Conservation (phyloP, 2,329 filamentous ascomycete genomes). For the Ceratocystis harringtonii region DNA sequence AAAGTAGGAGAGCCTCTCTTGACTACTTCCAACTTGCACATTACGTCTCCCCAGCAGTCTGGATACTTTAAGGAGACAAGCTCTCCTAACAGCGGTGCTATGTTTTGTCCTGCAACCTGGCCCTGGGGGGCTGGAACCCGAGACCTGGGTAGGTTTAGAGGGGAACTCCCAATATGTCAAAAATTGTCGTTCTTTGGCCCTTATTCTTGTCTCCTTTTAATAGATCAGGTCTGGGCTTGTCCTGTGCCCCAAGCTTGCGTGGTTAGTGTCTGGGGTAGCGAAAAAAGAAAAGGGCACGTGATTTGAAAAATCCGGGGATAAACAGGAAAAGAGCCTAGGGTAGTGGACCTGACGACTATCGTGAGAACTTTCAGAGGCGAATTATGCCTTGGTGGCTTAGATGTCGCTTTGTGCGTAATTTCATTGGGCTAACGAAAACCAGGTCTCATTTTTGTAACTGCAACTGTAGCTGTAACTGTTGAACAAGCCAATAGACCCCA, state of each 20-base stretch:
- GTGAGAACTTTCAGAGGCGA: neutral
- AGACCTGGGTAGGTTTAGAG: neutral
- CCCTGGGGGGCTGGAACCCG: neutral
- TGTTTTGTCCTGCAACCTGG: neutral
- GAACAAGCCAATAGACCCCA: neutral
- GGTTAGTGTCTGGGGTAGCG: neutral
- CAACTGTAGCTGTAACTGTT: neutral
- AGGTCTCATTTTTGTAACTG: no score
- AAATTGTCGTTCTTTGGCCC: neutral
- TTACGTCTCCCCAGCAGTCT: neutral
- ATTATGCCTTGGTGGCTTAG: neutral
- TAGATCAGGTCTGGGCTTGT: neutral
- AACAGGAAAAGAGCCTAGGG: neutral
- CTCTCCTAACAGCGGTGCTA: neutral
- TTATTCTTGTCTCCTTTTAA: neutral
- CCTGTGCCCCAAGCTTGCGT: neutral
- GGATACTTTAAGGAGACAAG: neutral
- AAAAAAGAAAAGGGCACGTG: neutral
- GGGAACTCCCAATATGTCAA: neutral
- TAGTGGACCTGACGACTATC: neutral
- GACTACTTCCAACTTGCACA: neutral
- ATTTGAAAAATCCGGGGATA: slow-evolving; percentile 1
- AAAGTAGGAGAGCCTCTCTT: neutral
- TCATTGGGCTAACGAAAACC: neutral
- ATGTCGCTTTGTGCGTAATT: neutral